Conservation (phyloP, 768 basidiomycete genomes). For the Tulasnella sp. region DNA sequence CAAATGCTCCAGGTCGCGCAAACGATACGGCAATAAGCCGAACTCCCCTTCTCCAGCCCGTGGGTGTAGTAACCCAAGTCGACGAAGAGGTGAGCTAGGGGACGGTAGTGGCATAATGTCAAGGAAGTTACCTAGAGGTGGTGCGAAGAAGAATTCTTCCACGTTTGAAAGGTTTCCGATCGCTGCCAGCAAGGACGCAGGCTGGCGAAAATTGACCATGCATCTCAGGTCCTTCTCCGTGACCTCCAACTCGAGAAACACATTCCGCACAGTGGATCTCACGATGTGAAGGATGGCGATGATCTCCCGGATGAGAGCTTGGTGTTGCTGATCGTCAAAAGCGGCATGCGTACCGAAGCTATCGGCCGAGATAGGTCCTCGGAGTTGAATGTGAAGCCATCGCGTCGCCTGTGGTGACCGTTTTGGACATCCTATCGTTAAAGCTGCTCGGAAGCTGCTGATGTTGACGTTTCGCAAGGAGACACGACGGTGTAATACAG, state of each 20-base stretch:
- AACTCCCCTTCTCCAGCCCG: not conserved
- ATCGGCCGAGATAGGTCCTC: not conserved
- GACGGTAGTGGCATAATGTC: not conserved
- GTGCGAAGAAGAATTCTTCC: conserved; percentile 17
- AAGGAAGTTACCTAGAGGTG: not conserved
- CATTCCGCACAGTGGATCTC: not conserved
- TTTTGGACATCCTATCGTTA: not conserved
- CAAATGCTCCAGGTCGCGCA: conserved; percentile 1
- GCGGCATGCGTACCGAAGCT: not conserved
- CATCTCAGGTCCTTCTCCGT: not conserved
- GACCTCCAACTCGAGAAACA: not conserved
- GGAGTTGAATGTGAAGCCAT: conserved; percentile 1
- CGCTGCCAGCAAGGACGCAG: not conserved
- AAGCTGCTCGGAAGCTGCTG: not conserved
- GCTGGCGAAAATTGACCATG: conserved; percentile 16
- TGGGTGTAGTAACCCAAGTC: conserved; percentile 1
- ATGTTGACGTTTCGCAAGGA: not conserved
- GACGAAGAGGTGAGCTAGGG: not conserved
- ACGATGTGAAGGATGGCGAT: not conserved
- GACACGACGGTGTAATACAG: not conserved
- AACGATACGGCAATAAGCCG: not conserved
- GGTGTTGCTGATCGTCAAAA: conserved; percentile 4
- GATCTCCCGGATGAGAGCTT: conserved; percentile 3
- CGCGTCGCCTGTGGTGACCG: not conserved
- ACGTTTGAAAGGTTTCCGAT: conserved; percentile 1